phyloP scores from a whole-genome alignment of 192 early-diverging fungal species.

The Ambispora gerdemannii region DNA sequence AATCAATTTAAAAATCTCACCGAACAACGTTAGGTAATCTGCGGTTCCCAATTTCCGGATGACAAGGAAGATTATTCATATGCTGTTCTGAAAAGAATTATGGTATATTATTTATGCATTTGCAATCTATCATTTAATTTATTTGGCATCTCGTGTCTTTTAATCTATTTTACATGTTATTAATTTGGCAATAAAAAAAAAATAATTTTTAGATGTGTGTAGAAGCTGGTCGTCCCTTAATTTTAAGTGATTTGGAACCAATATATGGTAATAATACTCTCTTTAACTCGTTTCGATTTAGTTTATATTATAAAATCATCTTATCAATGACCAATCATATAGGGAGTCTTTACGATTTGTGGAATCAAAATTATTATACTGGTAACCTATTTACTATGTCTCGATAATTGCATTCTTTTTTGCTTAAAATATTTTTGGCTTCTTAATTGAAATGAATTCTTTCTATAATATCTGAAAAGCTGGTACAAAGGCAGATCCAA shows the following conservation, averaged over 20 bases:
- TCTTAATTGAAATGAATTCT: background rate
- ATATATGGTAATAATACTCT: slow-evolving; percentile 33
- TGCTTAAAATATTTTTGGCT: background rate
- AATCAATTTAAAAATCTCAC: background rate
- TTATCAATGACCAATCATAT: too few species aligned
- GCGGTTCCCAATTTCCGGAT: slow-evolving; percentile 27
- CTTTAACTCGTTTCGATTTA: too few species aligned
- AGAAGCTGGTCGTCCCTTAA: slow-evolving; percentile 25
- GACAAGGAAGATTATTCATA: slow-evolving; percentile 29
- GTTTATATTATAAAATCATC: too few species aligned
- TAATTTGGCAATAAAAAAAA: too few species aligned
- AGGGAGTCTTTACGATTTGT: slow-evolving; percentile 32
- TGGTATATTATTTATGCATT: slow-evolving; percentile 10
- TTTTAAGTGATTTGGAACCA: slow-evolving; percentile 24
- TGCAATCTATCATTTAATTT: too few species aligned
- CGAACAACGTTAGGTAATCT: slow-evolving; percentile 3
- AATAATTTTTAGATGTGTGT: slow-evolving; percentile 29
- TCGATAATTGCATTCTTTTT: background rate
- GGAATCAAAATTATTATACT: slow-evolving; percentile 32
- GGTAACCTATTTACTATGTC: slow-evolving; percentile 2
- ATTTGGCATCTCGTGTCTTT: too few species aligned
- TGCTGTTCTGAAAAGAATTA: slow-evolving; percentile 26
- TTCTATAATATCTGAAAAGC: background rate
- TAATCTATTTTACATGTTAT: too few species aligned
- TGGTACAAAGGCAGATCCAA: slow-evolving; percentile 21